Evolutionary conservation across 2,329 filamentous ascomycete species (phyloP).

Genomic region (Aspergillus niger): DNA sequence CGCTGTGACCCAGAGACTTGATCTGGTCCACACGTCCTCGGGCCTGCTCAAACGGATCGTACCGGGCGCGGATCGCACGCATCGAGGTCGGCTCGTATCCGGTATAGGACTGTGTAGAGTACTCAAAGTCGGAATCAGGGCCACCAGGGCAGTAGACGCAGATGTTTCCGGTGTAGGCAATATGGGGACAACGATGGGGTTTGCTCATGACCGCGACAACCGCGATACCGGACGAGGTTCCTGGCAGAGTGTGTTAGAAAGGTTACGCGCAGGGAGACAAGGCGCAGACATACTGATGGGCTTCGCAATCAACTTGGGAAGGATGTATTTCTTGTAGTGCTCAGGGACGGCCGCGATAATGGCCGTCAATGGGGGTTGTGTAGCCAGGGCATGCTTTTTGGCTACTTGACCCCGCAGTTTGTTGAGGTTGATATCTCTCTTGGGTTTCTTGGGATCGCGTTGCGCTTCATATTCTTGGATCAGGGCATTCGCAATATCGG

Average conservation of each 20-base stretch:
- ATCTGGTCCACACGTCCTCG: constrained; percentile 95
- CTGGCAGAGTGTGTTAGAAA: constrained; percentile 44
- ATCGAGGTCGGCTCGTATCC: constrained; percentile 98
- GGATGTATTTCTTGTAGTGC: constrained; percentile 98
- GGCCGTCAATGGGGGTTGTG: constrained; percentile 86
- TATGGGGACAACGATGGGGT: constrained; percentile 94
- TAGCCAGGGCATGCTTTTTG: constrained; percentile 88
- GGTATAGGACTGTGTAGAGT: constrained; percentile 98
- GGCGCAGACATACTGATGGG: constrained; percentile 69
- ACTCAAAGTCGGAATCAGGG: constrained; percentile 97
- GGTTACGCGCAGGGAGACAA: not conserved
- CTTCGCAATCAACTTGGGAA: constrained; percentile 95
- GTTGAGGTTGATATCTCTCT: constrained; percentile 92
- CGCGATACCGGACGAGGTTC: constrained; percentile 93
- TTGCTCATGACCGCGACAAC: constrained; percentile 99
- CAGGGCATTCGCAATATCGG: constrained; percentile 88
- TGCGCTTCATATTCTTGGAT: constrained; percentile 91
- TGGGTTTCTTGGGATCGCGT: constrained; percentile 69
- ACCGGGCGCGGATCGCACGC: constrained; percentile 93
- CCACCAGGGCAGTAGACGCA: constrained; percentile 98
- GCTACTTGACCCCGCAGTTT: constrained; percentile 80
- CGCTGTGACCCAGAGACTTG: constrained; percentile 90
- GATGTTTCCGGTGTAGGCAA: constrained; percentile 97
- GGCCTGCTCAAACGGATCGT: constrained; percentile 97
- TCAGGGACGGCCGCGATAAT: constrained; percentile 99